These are phyloP conservation scores for Penicillium sp. DNA, from an alignment of 2,329 filamentous ascomycete genomes.

Conservation along the genomic window DNA sequence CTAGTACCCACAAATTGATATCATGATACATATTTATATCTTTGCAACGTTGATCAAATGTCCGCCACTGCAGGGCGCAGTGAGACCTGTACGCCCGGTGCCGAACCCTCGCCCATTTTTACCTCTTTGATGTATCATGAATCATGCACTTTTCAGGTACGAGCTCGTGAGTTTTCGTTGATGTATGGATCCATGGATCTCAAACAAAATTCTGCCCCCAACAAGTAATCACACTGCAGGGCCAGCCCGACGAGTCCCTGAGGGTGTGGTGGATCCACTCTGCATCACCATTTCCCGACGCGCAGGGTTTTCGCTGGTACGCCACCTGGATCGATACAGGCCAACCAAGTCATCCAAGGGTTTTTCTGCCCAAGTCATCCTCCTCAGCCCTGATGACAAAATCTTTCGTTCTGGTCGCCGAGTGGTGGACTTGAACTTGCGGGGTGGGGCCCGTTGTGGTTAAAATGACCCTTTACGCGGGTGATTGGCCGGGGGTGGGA, in stretches of 20 bases:
- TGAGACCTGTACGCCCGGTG: background rate
- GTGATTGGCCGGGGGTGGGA: constrained; percentile 17
- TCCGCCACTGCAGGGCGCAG: background rate
- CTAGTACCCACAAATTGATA: background rate
- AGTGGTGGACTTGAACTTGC: constrained; percentile 11
- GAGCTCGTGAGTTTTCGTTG: constrained; percentile 1
- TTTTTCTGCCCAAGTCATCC: constrained; percentile 10
- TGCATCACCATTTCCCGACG: constrained; percentile 4
- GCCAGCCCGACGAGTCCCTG: background rate
- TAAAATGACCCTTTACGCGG: constrained; percentile 1
- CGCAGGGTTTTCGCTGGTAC: background rate
- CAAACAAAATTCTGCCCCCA: background rate
- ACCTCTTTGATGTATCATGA: constrained; percentile 6
- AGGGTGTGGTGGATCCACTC: background rate
- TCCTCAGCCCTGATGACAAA: constrained; percentile 15
- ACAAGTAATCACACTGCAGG: background rate
- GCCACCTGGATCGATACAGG: constrained; percentile 9
- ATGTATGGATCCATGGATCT: constrained; percentile 1
- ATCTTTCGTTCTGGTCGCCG: constrained; percentile 12
- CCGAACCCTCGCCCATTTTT: background rate
- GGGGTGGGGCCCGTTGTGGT: constrained; percentile 11
- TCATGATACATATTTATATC: background rate
- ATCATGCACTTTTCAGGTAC: constrained; percentile 7
- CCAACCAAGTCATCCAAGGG: constrained; percentile 7
- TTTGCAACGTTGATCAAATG: background rate